Conservation (phyloP, 345 rosid genomes). For the Salix caprea region DNA sequence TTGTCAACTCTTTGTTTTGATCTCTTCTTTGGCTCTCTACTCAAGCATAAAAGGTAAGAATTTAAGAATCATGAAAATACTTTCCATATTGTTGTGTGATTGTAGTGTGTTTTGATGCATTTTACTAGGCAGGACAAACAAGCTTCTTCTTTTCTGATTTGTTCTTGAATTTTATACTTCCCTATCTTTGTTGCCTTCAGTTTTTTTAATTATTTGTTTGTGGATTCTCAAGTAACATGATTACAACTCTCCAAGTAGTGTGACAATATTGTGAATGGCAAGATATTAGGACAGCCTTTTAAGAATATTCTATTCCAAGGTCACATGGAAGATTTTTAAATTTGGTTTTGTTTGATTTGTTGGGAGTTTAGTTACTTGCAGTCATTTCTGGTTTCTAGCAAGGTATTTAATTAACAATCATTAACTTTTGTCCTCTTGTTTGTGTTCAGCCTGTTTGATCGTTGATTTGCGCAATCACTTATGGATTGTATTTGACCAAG, state of each 20-base stretch:
- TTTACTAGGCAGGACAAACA: slow-evolving; percentile 7
- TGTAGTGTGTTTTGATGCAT: neutral
- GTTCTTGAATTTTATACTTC: slow-evolving; percentile 20
- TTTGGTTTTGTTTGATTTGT: slow-evolving; percentile 32
- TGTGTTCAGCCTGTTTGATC: slow-evolving; percentile 47
- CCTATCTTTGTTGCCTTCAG: slow-evolving; percentile 22
- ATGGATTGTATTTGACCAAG: slow-evolving; percentile 54
- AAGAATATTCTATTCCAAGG: slow-evolving; percentile 48
- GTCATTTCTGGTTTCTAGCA: slow-evolving; percentile 30
- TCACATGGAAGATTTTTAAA: slow-evolving; percentile 61
- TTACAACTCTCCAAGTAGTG: slow-evolving; percentile 16
- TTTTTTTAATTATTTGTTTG: slow-evolving; percentile 8
- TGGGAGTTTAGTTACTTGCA: slow-evolving; percentile 33
- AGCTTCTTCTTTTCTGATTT: slow-evolving; percentile 34
- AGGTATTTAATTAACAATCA: slow-evolving; percentile 37
- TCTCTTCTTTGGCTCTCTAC: slow-evolving; percentile 10
- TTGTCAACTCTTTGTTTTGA: slow-evolving; percentile 9
- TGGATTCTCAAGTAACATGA: slow-evolving; percentile 11
- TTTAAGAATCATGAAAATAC: slow-evolving; percentile 4
- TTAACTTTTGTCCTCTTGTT: slow-evolving; percentile 36
- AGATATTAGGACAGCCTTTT: slow-evolving; percentile 47
- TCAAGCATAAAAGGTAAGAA: slow-evolving; percentile 23
- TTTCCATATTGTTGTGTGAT: neutral
- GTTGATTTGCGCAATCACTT: slow-evolving; percentile 24
- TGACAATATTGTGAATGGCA: slow-evolving; percentile 27